These are phyloP conservation scores for Cladophialophora yegresii DNA, from an alignment of 2,329 filamentous ascomycete species.

Conservation along the genomic window DNA sequence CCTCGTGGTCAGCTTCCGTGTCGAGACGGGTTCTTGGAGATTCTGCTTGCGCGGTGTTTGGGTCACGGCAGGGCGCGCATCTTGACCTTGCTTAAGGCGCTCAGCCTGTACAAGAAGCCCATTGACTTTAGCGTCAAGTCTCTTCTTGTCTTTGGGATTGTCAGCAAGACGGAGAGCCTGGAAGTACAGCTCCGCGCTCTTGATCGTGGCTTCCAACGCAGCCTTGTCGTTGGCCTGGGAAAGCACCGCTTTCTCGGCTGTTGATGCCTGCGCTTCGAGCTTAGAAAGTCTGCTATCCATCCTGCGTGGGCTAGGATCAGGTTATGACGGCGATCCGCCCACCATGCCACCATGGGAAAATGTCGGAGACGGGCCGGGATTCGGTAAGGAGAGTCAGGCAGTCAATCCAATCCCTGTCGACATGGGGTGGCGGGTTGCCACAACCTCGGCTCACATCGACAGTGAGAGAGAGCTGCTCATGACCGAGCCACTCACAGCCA, in stretches of 20 bases:
- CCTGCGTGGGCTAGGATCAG: background rate
- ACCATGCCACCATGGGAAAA: conserved; percentile 6
- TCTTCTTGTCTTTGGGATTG: conserved; percentile 63
- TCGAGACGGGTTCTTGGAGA: conserved; percentile 45
- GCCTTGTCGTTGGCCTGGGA: conserved; percentile 51
- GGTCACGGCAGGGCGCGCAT: background rate
- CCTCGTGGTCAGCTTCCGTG: conserved; percentile 63
- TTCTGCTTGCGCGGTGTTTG: conserved; percentile 31
- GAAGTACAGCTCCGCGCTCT: conserved; percentile 80
- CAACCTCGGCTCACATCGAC: conserved; percentile 24
- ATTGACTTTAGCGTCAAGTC: conserved; percentile 69
- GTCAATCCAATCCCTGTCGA: too few relatives aligned
- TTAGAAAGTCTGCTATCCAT: conserved; percentile 23
- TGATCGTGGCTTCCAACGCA: conserved; percentile 73
- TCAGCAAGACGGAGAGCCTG: conserved; percentile 65
- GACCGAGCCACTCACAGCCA: conserved; percentile 13
- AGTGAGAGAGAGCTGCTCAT: conserved; percentile 6
- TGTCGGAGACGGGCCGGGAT: conserved; percentile 19
- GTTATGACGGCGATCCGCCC: background rate
- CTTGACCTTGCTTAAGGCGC: conserved; percentile 61
- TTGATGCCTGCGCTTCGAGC: conserved; percentile 31
- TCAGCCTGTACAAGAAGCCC: conserved; percentile 73
- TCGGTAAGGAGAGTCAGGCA: background rate
- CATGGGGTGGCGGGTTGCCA: conserved; percentile 10
- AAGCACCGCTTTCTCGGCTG: conserved; percentile 26